These are phyloP conservation scores for Naganishia sp. DNA, from an alignment of 1,284 basidiomycete species.

Conservation along the genomic window DNA sequence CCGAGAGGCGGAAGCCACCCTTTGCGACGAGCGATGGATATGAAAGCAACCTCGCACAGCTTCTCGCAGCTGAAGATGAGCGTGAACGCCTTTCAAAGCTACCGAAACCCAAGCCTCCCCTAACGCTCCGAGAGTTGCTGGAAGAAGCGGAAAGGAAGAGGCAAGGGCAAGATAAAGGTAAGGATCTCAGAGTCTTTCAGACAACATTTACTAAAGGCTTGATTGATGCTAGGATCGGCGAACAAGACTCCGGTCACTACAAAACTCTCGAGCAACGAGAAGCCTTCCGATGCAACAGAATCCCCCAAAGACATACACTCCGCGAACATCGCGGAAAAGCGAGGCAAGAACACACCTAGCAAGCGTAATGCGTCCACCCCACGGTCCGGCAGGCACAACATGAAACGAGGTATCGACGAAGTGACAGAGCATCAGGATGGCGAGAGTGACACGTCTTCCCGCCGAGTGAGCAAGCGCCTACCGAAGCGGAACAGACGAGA, in stretches of 20 bases:
- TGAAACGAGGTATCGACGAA: slow-evolving; percentile 5
- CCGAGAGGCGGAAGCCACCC: too few species aligned
- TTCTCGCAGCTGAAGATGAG: too few species aligned
- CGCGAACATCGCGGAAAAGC: neutral
- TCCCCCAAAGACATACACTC: neutral
- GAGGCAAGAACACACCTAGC: neutral
- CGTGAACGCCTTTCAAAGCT: too few species aligned
- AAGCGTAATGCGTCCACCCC: neutral
- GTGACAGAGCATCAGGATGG: neutral
- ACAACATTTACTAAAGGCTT: too few species aligned
- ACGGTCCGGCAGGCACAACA: neutral
- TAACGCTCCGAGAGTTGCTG: neutral
- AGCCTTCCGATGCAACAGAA: neutral
- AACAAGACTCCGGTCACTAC: too few species aligned
- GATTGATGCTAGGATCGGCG: too few species aligned
- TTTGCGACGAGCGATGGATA: too few species aligned
- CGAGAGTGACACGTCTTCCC: neutral
- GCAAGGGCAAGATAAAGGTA: slow-evolving; percentile 3
- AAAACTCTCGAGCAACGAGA: too few species aligned
- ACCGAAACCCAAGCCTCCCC: too few species aligned
- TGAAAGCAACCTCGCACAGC: too few species aligned
- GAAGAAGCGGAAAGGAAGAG: neutral
- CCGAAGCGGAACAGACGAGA: slow-evolving; percentile 13
- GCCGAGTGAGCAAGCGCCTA: neutral
- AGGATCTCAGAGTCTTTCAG: neutral